phyloP scores from a whole-genome alignment of 2,329 filamentous ascomycete genomes.

The Pseudofabraea citricarpa region DNA sequence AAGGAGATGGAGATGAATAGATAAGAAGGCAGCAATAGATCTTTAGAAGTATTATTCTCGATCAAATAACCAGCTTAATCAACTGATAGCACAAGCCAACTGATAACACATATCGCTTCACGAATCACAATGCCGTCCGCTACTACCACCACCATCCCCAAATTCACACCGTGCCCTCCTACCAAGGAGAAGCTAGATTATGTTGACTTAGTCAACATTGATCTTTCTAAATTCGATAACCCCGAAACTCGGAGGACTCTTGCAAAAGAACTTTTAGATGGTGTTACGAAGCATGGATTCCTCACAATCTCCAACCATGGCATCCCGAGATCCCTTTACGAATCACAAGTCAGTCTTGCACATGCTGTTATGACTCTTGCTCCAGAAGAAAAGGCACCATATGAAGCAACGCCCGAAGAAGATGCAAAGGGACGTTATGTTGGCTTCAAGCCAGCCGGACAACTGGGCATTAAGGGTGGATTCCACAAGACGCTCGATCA shows the following conservation, averaged over 20 bases:
- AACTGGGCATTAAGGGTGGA: constrained; percentile 14
- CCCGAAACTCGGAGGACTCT: constrained; percentile 22
- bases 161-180: neutral
- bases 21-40: too few relatives aligned
- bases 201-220: constrained; percentile 23
- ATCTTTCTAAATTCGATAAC: constrained; percentile 24
- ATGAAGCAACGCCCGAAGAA: constrained; percentile 27
- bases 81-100: neutral
- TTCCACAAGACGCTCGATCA: constrained; percentile 9
- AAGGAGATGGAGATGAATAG: too few relatives aligned
- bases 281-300: constrained; percentile 23
- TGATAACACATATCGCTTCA: neutral
- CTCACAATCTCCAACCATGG: constrained; percentile 24
- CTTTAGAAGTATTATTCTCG: too few relatives aligned
- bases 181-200: constrained; percentile 15
- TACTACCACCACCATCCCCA: neutral
- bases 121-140: neutral
- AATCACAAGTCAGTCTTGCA: constrained; percentile 23
- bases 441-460: constrained; percentile 24
- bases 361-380: constrained; percentile 25
- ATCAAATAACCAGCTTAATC: neutral
- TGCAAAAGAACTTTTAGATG: constrained; percentile 24
- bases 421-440: constrained; percentile 24
- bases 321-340: constrained; percentile 22
- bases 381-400: constrained; percentile 23